Conservation (phyloP, 768 basidiomycete species). For the Psilocybe cyanescens region DNA sequence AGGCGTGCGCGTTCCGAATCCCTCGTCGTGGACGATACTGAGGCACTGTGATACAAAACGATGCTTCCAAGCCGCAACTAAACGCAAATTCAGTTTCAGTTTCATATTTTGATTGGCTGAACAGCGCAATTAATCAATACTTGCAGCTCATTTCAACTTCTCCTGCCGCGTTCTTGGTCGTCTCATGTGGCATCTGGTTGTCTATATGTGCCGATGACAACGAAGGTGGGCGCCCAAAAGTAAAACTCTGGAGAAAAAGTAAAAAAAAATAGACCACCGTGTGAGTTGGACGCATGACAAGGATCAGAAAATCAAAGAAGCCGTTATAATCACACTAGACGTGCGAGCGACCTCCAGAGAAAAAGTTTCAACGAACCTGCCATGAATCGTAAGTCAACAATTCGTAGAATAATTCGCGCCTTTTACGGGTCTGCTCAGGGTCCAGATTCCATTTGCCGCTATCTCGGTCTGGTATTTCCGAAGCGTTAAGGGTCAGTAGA, state of each 20-base stretch:
- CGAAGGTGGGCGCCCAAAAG: conserved; percentile 73
- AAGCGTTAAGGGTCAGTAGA: neutral
- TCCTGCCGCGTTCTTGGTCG: conserved; percentile 45
- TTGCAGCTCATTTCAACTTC: conserved; percentile 68
- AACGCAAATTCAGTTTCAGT: conserved; percentile 5
- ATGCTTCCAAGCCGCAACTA: conserved; percentile 75
- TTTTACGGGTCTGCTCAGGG: conserved; percentile 56
- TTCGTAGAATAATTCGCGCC: conserved; percentile 67
- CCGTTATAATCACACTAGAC: neutral
- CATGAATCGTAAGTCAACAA: conserved; percentile 70
- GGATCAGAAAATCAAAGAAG: neutral
- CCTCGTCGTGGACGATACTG: conserved; percentile 67
- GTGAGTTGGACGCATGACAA: conserved; percentile 2
- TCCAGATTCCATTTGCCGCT: conserved; percentile 67
- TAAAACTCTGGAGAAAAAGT: conserved; percentile 53
- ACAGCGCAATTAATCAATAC: conserved; percentile 26
- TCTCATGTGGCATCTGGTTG: conserved; percentile 52
- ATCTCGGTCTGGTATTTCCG: conserved; percentile 56
- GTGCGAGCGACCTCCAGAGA: neutral
- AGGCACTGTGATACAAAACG: conserved; percentile 64
- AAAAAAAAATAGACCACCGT: conserved; percentile 5
- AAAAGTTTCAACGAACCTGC: conserved; percentile 50
- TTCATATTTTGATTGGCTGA: neutral
- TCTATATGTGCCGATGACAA: conserved; percentile 61
- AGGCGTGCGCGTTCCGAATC: conserved; percentile 64